Base-by-base conservation (phyloP, 345 rosid genomes). In the Toxicodendron radicans region DNA sequence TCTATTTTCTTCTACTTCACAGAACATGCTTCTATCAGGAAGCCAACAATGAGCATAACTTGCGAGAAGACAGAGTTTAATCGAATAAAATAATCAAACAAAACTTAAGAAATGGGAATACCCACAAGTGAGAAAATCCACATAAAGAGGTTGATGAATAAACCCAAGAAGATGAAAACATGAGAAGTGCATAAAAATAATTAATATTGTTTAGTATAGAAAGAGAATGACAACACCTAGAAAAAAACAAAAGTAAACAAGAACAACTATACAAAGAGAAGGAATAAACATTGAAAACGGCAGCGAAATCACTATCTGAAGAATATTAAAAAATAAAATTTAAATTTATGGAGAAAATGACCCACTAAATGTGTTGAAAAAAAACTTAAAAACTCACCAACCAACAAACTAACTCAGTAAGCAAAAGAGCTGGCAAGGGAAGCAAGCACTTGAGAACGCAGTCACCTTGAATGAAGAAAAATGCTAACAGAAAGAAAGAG, bases 211-310 rank as follows among this genome's bases (percentile, higher is more conserved):
- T 78, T 70, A 43, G 59, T 20, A 68, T 49, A 65, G 78, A 77
- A 75, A 73, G 85, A 82, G 84, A 83, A 80, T 38, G 80, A 76
- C 75, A 66, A 41, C 77, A 38, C 75, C 72, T 66, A 75, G 85
- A 77, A 88, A 79, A 71, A 78, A 80, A 85, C 75, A 73, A 77
- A 78, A 38, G 9, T 38, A 81, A 61, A 60, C 65, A 79, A 78
- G 77, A 84, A 76, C 75, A 82, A 71, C 69, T 75, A 78, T 79
- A 83, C 87, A 89, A 87, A 84, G 87, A 24, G 90, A 91, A 92
- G 89, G 97, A 92, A 94, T 91, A 88, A 91, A 90, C 98, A 83
- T 90, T 86, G 94, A 89, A 89, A 93, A 82, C 87, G 83, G 90
- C 84, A 93, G 92, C 88, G 86, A 87, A 89, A 88, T 90, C 93